Evolutionary conservation across 768 basidiomycete genomes (phyloP).

Genomic region (Lentinula sp.): DNA sequence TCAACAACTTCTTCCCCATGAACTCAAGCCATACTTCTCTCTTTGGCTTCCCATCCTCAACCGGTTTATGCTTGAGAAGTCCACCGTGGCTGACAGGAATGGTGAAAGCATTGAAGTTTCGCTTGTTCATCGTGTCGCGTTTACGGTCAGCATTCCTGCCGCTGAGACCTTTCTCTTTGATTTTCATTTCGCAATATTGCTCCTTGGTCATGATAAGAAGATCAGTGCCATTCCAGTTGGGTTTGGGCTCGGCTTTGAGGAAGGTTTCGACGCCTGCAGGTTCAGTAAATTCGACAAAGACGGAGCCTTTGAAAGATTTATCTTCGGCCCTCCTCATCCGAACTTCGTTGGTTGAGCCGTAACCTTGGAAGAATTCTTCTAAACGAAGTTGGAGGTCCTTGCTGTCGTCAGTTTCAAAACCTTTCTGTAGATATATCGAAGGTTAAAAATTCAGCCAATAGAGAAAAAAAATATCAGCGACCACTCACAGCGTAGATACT

Average conservation of each 20-base stretch:
- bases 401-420: constrained; percentile 60
- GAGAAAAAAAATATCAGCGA: neutral
- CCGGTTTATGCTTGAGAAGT: constrained; percentile 13
- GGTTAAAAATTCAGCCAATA: neutral
- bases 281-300: constrained; percentile 87
- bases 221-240: constrained; percentile 69
- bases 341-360: constrained; percentile 74
- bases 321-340: constrained; percentile 82
- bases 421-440: constrained; percentile 54
- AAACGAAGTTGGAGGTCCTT: constrained; percentile 62
- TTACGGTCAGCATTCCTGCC: constrained; percentile 62
- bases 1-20: constrained; percentile 62
- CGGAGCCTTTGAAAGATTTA: constrained; percentile 91
- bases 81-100: constrained; percentile 2
- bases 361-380: constrained; percentile 75
- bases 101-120: constrained; percentile 77
- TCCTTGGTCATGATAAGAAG: constrained; percentile 88
- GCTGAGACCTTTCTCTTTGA: constrained; percentile 86
- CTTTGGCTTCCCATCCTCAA: constrained; percentile 12
- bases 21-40: constrained; percentile 71
- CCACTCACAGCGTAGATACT: constrained; percentile 83
- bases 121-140: constrained; percentile 46
- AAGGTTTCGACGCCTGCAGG: constrained; percentile 65
- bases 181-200: constrained; percentile 92
- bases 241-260: constrained; percentile 76